Evolutionary conservation across 2,329 filamentous ascomycete species (phyloP).

Genomic region (Ilyonectria destructans): DNA sequence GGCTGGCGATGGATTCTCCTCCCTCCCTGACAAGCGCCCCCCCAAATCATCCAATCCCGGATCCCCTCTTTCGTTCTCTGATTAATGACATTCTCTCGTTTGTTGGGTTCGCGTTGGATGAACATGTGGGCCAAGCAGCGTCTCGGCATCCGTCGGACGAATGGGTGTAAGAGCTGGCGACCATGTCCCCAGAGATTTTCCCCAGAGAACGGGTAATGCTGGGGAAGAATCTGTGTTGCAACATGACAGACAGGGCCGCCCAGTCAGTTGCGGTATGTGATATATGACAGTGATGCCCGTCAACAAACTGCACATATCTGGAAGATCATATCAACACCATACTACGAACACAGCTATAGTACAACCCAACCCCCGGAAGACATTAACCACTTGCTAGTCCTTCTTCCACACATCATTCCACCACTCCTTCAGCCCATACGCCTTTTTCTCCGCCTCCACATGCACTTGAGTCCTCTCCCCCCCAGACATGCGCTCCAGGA

Average conservation of each 20-base stretch:
- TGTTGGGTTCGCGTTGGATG: slow-evolving; percentile 1
- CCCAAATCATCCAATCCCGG: slow-evolving; percentile 5
- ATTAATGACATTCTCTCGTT: background rate
- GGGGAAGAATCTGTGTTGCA: background rate
- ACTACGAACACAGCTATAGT: background rate
- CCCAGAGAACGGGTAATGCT: background rate
- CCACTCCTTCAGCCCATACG: slow-evolving; percentile 91
- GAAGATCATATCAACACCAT: background rate
- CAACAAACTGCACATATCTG: slow-evolving; percentile 1
- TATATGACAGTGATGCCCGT: background rate
- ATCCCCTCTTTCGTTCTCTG: background rate
- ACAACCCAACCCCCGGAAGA: background rate
- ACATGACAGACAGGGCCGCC: slow-evolving; percentile 1
- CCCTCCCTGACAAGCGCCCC: background rate
- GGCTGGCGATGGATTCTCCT: background rate
- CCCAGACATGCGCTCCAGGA: slow-evolving; percentile 75
- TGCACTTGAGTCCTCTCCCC: slow-evolving; percentile 71
- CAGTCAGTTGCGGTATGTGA: background rate
- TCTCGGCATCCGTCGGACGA: slow-evolving; percentile 19
- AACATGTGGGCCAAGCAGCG: slow-evolving; percentile 24
- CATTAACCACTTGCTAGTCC: slow-evolving; percentile 27
- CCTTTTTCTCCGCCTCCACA: slow-evolving; percentile 81
- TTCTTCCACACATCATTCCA: slow-evolving; percentile 84
- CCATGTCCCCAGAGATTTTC: background rate
- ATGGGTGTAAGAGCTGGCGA: slow-evolving; percentile 18